Base-by-base conservation (phyloP, 2,329 filamentous ascomycete genomes). In the Penicillium sp. region DNA sequence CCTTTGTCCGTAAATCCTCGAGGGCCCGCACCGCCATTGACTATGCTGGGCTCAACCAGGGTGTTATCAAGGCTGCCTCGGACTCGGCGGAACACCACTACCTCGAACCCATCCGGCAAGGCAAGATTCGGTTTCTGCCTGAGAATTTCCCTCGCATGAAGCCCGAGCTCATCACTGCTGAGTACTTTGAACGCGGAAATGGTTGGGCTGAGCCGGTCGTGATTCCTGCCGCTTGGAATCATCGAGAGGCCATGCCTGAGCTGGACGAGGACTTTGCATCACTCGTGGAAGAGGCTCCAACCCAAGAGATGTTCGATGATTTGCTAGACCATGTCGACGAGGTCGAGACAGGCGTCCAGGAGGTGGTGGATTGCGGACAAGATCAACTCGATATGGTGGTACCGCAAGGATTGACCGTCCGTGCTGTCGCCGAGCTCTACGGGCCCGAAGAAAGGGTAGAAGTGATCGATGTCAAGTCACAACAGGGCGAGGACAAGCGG, bases 311-410 rank as follows among this genome's bases (percentile, higher is more conserved):
- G 59, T 70, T 71, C 41, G 68, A 71, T 50, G 65, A 66, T 35
- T 50, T 69, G 35, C 55, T 69, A 18, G 66, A 70, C 1, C 59
- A 65, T 51, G 48, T 59, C 13, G 53, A 60, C 9, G 59, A 63
- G 29, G 54, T 63, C 50, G 55, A 49, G 39, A 54, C 59, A 32
- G 49, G 61, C 36, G 49, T 60, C 25, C 61, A 72, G 51, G 71
- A 75, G 46, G 76, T 75, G 39, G 69, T 79, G 47, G 78, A 84
- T 56, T 76, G 80, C 58, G 79, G 81, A 13, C 82, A 85, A 63
- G 83, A 86, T 62, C 74, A 75, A 49, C 68, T 86, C 25, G 83
- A 81, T 55, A 85, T 86, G 83, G 79, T 85, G 26, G 83, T 86
- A 53, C 83, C 83, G 2, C 69, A 78, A 54, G 77, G 77, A 29